Base-by-base conservation (phyloP, 1,284 basidiomycete species). In the Apiotrichum siamense region DNA sequence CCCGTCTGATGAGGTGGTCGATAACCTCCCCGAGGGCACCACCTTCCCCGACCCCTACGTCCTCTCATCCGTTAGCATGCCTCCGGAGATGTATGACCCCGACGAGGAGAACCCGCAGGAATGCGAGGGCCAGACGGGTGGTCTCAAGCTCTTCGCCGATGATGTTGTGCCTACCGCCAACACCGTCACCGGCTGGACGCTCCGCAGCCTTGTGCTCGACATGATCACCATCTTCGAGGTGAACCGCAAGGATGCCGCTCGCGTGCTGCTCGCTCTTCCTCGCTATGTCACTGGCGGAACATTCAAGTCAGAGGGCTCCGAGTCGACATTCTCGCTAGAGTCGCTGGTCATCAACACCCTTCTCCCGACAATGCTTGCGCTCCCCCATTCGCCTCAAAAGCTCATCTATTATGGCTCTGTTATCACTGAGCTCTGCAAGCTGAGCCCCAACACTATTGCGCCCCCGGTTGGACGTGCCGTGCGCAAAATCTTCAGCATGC, bases 391-490 rank as follows among this genome's bases (percentile, higher is more conserved):
- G 3, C 78, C 82, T 0, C 83, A 87, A 64, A 87, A 86, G 64
- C 78, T 86, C 1, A 78, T 93, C 18, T 98, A 96, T 73, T 92
- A 97, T 70, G 84, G 86, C 52, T 78, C 86, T 3, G 78, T 98
- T 44, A 86, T 98, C 53, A 88, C 90, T 17, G 96, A 98, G 69
- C 78, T 99, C 6, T 97, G 93, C 74, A 92, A 93, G 65, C 77
- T 93, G 10, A 88, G 88, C 2, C 92, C 94, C 0, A 79, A 81
- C 18, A 96, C 90, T 0, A 85, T 96, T 36, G 96, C 96, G 4
- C 96, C 94, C 0, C 91, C 93, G 2, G 88, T 99, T 12, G 96
- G 96, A 47, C 90, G 96, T 69, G 89, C 87, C 3, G 91, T 97
- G 59, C 81, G 96, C 45, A 87, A 85, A 63, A 72, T 97, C 15